These are phyloP conservation scores for Sphagnurus paluster DNA, from an alignment of 1,284 basidiomycete genomes.

Conservation along the genomic window DNA sequence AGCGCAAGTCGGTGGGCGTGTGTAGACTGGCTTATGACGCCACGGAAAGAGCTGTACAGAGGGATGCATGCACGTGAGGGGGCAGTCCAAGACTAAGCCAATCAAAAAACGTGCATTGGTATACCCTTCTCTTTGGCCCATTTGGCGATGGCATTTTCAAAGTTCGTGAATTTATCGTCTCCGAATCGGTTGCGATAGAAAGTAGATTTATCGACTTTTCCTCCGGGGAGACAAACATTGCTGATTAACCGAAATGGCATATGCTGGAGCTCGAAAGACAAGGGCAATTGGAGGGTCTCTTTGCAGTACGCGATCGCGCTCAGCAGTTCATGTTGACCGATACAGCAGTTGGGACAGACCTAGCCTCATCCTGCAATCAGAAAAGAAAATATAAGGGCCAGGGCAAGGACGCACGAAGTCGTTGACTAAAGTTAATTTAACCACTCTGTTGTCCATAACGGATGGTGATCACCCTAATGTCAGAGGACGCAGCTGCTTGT, in stretches of 20 bases:
- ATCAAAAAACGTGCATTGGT: constrained; percentile 56
- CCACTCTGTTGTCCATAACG: constrained; percentile 43
- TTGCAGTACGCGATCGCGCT: constrained; percentile 62
- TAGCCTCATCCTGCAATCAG: constrained; percentile 28
- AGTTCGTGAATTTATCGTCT: constrained; percentile 50
- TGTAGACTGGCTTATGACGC: constrained; percentile 64
- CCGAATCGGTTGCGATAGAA: constrained; percentile 59
- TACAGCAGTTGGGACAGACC: constrained; percentile 75
- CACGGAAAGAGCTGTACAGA: constrained; percentile 49
- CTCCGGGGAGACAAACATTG: constrained; percentile 46
- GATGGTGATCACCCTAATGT: constrained; percentile 2
- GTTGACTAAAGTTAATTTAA: constrained; percentile 69
- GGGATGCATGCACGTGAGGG: constrained; percentile 2
- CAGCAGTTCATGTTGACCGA: constrained; percentile 71
- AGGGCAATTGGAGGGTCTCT: constrained; percentile 58
- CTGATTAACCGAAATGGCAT: constrained; percentile 68
- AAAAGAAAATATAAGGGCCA: constrained; percentile 5
- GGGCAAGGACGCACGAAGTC: constrained; percentile 57
- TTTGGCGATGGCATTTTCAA: constrained; percentile 50
- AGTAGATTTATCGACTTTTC: constrained; percentile 47
- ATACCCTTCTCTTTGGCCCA: constrained; percentile 62
- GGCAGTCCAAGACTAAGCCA: not conserved
- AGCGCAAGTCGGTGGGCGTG: constrained; percentile 72
- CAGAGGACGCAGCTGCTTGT: no score
- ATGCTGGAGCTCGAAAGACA: constrained; percentile 73